Conservation (phyloP, 331 rosid genomes). For the Rhamnella rubrinervis region DNA sequence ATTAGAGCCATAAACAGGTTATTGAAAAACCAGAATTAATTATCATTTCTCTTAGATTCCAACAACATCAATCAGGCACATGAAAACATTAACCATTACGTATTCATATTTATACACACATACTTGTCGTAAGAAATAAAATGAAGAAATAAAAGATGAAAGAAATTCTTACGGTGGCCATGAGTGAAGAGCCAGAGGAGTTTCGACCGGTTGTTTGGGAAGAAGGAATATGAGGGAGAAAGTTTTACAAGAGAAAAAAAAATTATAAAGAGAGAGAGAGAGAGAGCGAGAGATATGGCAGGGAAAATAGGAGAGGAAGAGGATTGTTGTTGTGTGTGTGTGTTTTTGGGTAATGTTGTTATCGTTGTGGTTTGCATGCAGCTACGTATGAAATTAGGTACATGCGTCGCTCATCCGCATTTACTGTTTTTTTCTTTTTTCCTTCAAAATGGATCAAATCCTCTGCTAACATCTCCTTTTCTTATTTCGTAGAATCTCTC, state of each 20-base stretch:
- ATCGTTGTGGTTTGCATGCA: conserved; percentile 6
- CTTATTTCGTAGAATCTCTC: too few relatives aligned
- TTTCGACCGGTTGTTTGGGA: conserved; percentile 10
- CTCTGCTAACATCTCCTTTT: too few relatives aligned
- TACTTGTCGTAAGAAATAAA: neutral
- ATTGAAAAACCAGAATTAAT: too few relatives aligned
- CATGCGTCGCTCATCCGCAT: neutral
- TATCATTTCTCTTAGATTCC: too few relatives aligned
- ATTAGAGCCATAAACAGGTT: too few relatives aligned
- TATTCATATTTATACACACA: too few relatives aligned
- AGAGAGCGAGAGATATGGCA: conserved; percentile 18
- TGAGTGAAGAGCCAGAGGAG: conserved; percentile 31
- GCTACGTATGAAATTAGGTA: neutral
- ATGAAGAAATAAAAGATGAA: neutral
- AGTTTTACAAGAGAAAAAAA: neutral
- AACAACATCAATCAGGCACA: too few relatives aligned
- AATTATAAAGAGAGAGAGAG: conserved; percentile 9
- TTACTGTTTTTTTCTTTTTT: neutral
- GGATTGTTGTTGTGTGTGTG: conserved; percentile 1
- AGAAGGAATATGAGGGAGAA: conserved; percentile 21
- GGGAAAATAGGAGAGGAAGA: conserved; percentile 7
- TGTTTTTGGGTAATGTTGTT: neutral
- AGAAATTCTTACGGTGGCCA: conserved; percentile 53
- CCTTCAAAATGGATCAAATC: neutral
- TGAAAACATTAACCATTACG: too few relatives aligned